Evolutionary conservation across 192 early-diverging fungal genomes (phyloP), one percentile per base, ranked within the genome.

Genomic region (Paraglomus occultum): DNA sequence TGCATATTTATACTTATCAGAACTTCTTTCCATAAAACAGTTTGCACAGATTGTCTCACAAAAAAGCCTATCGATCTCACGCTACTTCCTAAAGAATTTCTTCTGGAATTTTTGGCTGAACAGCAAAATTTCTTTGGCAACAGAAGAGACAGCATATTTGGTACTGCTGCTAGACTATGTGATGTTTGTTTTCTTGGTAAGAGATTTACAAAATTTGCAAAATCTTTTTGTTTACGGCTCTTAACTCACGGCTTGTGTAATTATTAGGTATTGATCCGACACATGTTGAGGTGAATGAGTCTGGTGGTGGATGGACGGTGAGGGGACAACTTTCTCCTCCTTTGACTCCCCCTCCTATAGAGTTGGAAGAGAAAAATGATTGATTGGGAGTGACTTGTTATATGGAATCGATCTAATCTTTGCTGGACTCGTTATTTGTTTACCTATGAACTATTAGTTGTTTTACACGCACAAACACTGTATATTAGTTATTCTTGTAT

Each of bases 41-140:
- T 82, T 3, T 82, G 80, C 40, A 71, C 75, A 0, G 75, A 72
- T 44, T 82, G 80, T 53, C 44, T 82, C 62, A 82, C 80, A 42
- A 82, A 82, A 54, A 76, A 75, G 58, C 73, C 76, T 17, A 73
- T 77, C 52, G 75, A 80, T 53, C 74, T 69, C 14, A 38, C 54
- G 18, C 44, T 38, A 9, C 47, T 66, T 14, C 64, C 64, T 5
- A 7, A 66, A 47, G 15, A 66, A 51, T 40, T 66, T 51, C 42
- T 61, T 11, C 4, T 40, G 38, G 38, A 39, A 42, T 23, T 61
- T 43, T 39, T 66, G 15, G 49, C 22, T 7, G 50, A 31, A 15
- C 8, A 49, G 52, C 22, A 51, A 39, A n/a, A 50, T 38, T 31
- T 9, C 22, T 22, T 6, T 20, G 11, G 8, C 10, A 67, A 53